Evolutionary conservation across 2,329 filamentous ascomycete species (phyloP).

Genomic region (Xylariaceae sp.): DNA sequence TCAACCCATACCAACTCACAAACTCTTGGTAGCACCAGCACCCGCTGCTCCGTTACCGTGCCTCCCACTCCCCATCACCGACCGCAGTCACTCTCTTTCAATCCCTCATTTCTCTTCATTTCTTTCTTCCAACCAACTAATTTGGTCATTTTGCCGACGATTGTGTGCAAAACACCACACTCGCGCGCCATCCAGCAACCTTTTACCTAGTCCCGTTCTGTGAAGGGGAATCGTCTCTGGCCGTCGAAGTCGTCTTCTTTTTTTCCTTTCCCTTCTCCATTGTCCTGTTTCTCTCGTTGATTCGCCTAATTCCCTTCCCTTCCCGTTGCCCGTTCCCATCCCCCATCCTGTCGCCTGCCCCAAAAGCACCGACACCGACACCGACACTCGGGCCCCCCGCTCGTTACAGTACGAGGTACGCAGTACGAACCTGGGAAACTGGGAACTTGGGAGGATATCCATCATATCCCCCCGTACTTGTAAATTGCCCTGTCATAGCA

Average conservation of each 20-base stretch:
- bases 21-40: conserved; percentile 1
- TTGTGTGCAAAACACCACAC: background rate
- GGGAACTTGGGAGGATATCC: no score
- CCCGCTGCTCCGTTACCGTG: background rate
- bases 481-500: background rate
- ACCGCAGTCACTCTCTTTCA: conserved; percentile 20
- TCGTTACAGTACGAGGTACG: conserved; percentile 1
- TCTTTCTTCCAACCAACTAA: conserved; percentile 14
- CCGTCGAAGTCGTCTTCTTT: background rate
- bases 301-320: background rate
- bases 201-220: conserved; percentile 14
- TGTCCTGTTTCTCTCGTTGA: background rate
- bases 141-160: conserved; percentile 11
- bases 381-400: conserved; percentile 7
- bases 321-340: background rate
- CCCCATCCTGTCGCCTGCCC: conserved; percentile 2
- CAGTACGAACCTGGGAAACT: background rate
- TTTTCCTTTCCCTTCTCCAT: background rate
- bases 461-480: background rate
- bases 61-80: conserved; percentile 6
- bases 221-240: conserved; percentile 16
- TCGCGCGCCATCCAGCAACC: background rate
- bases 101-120: conserved; percentile 13
- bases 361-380: conserved; percentile 11
- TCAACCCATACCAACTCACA: conserved; percentile 5